Base-by-base conservation (phyloP, 1,284 basidiomycete species). In the Melampsora americana region DNA sequence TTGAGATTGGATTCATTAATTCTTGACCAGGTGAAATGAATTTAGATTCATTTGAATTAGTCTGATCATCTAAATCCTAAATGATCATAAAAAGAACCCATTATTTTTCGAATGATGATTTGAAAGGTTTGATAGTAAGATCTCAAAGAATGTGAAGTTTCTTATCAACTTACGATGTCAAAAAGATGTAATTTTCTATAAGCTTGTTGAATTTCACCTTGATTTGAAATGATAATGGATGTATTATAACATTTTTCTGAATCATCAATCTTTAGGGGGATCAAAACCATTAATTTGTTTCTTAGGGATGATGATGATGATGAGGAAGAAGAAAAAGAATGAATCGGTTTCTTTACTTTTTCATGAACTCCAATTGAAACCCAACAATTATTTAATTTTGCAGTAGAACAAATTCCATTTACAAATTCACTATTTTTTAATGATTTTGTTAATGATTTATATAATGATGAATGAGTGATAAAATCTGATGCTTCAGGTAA, bases 341-440 rank as follows among this genome's bases (percentile, higher is more conserved):
- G n/a, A n/a, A n/a, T n/a, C n/a, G n/a, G 4, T 32, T 69, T 53
- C 0, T 23, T 59, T 61, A 81, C 79, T 2, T 79, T 74, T 72
- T 83, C 82, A 67, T 83, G 82, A 5, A 83, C 66, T 9, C 82
- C 82, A 1, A 83, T 80, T 18, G 79, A 80, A n/a, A 83, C 78
- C 77, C 78, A 82, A 0, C 82, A 79, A 42, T 46, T 50, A 11
- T 79, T 44, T 11, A 78, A 67, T 28, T 64, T 69, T 0, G 82
- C 82, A 0, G 80, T 79, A 0, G 70, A 62, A 23, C 78, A 79
- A 12, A 83, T 71, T 1, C 77, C 80, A 4, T 66, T 14, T 0
- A 83, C 80, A 72, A 83, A 83, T 12, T 12, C 39, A 1, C 18
- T 46, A 59, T 81, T 79, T 30, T 82, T 80, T 1, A 35, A 14